phyloP scores from a whole-genome alignment of 2,329 filamentous ascomycete genomes.

The Alternaria brassicae region DNA sequence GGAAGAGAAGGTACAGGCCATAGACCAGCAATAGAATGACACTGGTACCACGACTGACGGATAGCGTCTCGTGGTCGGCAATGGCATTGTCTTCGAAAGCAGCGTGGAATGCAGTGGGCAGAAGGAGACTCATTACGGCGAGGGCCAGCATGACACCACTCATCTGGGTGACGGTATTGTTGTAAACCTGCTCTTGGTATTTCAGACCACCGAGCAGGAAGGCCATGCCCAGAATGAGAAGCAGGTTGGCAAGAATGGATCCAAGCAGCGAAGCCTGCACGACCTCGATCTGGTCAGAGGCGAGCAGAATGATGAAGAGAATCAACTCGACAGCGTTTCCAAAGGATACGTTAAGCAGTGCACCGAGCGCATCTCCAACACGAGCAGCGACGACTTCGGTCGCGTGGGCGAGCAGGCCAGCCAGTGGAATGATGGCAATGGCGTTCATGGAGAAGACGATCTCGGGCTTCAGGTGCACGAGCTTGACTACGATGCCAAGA shows the following conservation, averaged over 20 bases:
- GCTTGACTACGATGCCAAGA: constrained; percentile 72
- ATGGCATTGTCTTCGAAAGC: constrained; percentile 71
- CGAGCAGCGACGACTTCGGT: constrained; percentile 58
- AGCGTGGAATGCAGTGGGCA: constrained; percentile 93
- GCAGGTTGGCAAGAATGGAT: constrained; percentile 85
- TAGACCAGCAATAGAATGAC: constrained; percentile 86
- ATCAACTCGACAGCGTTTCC: constrained; percentile 62
- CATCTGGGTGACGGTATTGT: constrained; percentile 95
- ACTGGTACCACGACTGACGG: constrained; percentile 89
- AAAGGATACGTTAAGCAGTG: constrained; percentile 60
- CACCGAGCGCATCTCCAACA: constrained; percentile 58
- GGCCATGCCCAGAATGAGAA: constrained; percentile 90
- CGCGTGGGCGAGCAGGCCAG: constrained; percentile 57
- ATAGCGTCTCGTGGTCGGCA: constrained; percentile 75
- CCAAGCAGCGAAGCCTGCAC: constrained; percentile 90
- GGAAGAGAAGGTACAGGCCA: constrained; percentile 82
- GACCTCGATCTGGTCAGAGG: constrained; percentile 79
- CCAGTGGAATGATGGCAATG: constrained; percentile 59
- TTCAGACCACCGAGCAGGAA: constrained; percentile 87
- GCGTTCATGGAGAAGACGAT: constrained; percentile 61
- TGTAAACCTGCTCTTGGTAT: constrained; percentile 92
- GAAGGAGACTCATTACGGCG: constrained; percentile 85
- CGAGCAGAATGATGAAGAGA: constrained; percentile 56
- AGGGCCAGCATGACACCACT: constrained; percentile 90
- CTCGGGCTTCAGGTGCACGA: constrained; percentile 49